Conservation (phyloP, 176 grass and related monocot species). For the Phoenix roebelenii region DNA sequence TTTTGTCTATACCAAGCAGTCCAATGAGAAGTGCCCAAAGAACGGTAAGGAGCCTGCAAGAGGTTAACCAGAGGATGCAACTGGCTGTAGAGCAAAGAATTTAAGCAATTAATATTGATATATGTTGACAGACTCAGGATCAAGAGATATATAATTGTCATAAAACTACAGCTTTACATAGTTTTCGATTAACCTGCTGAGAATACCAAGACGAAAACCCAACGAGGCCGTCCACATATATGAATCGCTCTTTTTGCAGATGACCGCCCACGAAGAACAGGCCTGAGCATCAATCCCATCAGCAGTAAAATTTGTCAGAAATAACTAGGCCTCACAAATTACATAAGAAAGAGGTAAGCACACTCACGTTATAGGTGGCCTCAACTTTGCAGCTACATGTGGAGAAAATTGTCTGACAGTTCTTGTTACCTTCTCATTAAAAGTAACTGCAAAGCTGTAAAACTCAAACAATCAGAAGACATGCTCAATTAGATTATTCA, state of each 20-base stretch:
- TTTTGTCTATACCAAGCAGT: conserved; percentile 47
- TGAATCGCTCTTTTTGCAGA: conserved; percentile 84
- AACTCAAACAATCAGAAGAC: too few species aligned
- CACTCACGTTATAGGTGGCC: conserved; percentile 62
- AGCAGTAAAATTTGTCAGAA: background rate
- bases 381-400: conserved; percentile 98
- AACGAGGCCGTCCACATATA: conserved; percentile 90
- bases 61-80: conserved; percentile 90
- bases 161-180: too few species aligned
- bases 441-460: too few species aligned
- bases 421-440: conserved; percentile 66
- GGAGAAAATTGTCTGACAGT: conserved; percentile 85
- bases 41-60: conserved; percentile 72
- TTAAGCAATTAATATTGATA: background rate
- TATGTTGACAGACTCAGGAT: too few species aligned
- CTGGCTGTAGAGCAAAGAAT: conserved; percentile 42
- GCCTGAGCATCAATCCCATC: conserved; percentile 32
- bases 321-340: too few species aligned
- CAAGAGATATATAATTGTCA: too few species aligned
- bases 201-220: conserved; percentile 76
- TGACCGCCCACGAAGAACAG: conserved; percentile 81
- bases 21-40: conserved; percentile 87
- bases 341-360: conserved; percentile 2
- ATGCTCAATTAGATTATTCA: too few species aligned
- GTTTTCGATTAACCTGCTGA: conserved; percentile 44